These are phyloP conservation scores for Hyphodiscus hymeniophilus DNA, from an alignment of 495 filamentous ascomycete genomes.

Conservation along the genomic window DNA sequence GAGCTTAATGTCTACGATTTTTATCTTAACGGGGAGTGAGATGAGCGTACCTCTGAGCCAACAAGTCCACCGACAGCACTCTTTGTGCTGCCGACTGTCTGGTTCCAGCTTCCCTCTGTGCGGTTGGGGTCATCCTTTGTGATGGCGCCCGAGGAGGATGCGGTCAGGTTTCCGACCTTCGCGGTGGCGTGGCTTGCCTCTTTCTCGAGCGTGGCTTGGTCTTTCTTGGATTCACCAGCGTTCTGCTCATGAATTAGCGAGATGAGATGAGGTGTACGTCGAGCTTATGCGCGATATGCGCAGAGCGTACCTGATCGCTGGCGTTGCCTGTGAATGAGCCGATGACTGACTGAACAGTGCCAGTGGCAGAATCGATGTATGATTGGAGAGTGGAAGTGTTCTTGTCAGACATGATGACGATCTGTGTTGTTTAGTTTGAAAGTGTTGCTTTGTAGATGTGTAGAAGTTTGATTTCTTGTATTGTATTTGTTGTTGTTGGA, in stretches of 20 bases:
- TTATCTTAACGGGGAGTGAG: neutral
- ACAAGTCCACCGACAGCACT: constrained; percentile 68
- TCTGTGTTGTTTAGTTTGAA: constrained; percentile 4
- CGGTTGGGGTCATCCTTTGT: constrained; percentile 69
- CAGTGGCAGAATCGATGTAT: constrained; percentile 70
- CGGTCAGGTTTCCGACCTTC: constrained; percentile 60
- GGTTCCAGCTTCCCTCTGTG: constrained; percentile 67
- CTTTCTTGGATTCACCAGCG: constrained; percentile 49
- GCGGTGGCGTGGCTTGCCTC: constrained; percentile 62
- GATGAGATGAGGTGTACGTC: neutral
- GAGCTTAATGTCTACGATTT: neutral
- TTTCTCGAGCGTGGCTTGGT: constrained; percentile 53
- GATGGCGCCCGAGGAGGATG: constrained; percentile 61
- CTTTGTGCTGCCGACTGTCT: constrained; percentile 80
- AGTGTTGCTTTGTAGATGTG: neutral
- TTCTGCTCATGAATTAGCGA: constrained; percentile 13
- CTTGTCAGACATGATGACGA: constrained; percentile 51
- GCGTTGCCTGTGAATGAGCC: constrained; percentile 69
- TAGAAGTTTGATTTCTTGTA: neutral
- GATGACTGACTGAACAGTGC: constrained; percentile 60
- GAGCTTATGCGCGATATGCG: neutral
- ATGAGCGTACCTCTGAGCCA: constrained; percentile 55
- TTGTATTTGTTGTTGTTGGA: neutral
- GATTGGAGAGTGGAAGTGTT: constrained; percentile 75
- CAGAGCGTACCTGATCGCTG: constrained; percentile 49